Evolutionary conservation across 2,329 filamentous ascomycete genomes (phyloP), one percentile per base, ranked within the genome.

Genomic region (Colletotrichum chrysophilum): DNA sequence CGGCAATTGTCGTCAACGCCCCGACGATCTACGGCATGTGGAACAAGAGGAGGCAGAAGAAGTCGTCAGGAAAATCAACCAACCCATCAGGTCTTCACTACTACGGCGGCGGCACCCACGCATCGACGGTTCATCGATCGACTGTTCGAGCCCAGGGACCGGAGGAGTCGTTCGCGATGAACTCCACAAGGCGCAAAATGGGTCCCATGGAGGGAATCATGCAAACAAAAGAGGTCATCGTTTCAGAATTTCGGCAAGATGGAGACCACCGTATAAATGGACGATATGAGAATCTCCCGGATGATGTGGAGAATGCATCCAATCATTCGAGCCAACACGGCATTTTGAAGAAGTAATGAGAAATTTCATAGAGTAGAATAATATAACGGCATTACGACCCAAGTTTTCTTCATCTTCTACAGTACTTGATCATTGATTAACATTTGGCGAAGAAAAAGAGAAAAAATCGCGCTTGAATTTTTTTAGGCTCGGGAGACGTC

Each of bases 1-100:
- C 73, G 28, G 73, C 73, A 5, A 34, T 75, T 18, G 84, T 86
- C 7, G 85, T 86, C 24, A 87, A 87, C 68, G 80, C 81, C 0
- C 84, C 85, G 1, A 84, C 84, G 0, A 73, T 86, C 12, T 85
- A 83, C 70, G 83, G 80, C 4, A 74, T 84, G 3, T 83, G 81
- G 81, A 84, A 83, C 36, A 81, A 80, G 61, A 70, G 64, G 12
- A 76, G 69, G 43, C 73, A 78, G 52, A 76, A 79, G 7, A 80
- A 77, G 38, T 74, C 77, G 74, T 80, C 10, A 70, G 79, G 14
- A 52, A 78, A 66, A 79, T 79, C 14, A 62, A 48, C 66, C 9
- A 72, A 58, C 3, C 66, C 72, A 6, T 75, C 71, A 3, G 75
- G 75, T 26, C 55, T 75, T 14, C 64, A 74, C 26, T 58, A 76